Percentiles rank a stretch among this genome's conserved stretches.
These are phyloP conservation scores for Pythium guiyangense DNA, from an alignment of 352 stramenopile species.

Conservation along the genomic window DNA sequence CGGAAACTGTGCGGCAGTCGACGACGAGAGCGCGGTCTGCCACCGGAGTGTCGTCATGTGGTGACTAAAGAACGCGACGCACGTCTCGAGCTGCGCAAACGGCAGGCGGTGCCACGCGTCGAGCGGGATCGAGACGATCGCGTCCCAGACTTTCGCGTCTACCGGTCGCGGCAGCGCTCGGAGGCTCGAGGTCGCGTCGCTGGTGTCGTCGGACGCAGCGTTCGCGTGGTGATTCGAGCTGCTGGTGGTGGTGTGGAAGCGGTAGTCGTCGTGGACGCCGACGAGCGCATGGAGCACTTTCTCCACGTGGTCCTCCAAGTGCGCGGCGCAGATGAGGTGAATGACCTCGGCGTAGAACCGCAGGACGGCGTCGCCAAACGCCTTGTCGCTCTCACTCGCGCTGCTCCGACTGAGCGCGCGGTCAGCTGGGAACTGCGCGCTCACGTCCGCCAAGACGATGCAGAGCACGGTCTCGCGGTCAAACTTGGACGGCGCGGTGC, in stretches of 20 bases:
- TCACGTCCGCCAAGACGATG: slow-evolving; percentile 73
- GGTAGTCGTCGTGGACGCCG: slow-evolving; percentile 78
- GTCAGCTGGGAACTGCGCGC: slow-evolving; percentile 47
- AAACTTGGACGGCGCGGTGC: slow-evolving; percentile 56
- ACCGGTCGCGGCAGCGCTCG: slow-evolving; percentile 41
- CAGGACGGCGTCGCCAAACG: slow-evolving; percentile 41
- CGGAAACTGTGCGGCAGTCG: slow-evolving; percentile 25
- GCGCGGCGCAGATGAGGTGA: slow-evolving; percentile 51
- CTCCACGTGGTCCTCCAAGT: slow-evolving; percentile 78
- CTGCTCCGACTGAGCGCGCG: slow-evolving; percentile 20
- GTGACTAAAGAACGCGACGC: slow-evolving; percentile 51
- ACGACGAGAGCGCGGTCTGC: slow-evolving; percentile 26
- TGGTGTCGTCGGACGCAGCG: slow-evolving; percentile 1
- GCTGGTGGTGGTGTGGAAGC: slow-evolving; percentile 36
- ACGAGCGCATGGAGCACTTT: slow-evolving; percentile 78
- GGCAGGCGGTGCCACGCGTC: slow-evolving; percentile 43
- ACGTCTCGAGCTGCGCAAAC: slow-evolving; percentile 34
- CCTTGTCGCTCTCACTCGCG: slow-evolving; percentile 7
- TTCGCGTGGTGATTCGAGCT: slow-evolving; percentile 5
- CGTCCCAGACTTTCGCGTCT: slow-evolving; percentile 68
- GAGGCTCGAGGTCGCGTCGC: slow-evolving; percentile 9
- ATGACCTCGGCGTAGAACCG: slow-evolving; percentile 70
- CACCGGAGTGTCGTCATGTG: slow-evolving; percentile 59
- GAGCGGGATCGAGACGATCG: slow-evolving; percentile 42
- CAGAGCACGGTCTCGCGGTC: slow-evolving; percentile 78